phyloP scores from a whole-genome alignment of 169 alveolate species.

The Eimeria praecox region DNA sequence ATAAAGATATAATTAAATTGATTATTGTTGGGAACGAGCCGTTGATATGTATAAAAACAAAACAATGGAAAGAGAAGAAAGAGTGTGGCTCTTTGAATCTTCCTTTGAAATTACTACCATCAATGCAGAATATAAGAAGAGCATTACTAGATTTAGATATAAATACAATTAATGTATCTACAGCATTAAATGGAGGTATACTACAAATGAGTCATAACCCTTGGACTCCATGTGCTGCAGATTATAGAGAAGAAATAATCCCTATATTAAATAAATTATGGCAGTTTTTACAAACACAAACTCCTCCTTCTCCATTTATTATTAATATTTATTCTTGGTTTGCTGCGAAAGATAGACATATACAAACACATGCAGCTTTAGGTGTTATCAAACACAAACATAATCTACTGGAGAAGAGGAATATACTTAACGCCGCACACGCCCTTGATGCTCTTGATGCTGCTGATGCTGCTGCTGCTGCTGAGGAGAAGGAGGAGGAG shows the following conservation, averaged over 20 bases:
- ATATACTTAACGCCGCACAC: too few relatives aligned
- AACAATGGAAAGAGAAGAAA: conserved; percentile 54
- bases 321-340: conserved; percentile 77
- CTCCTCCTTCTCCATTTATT: conserved; percentile 71
- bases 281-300: conserved; percentile 25
- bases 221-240: conserved; percentile 73
- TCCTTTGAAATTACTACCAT: conserved; percentile 76
- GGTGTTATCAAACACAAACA: too few relatives aligned
- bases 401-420: too few relatives aligned
- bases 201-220: conserved; percentile 66
- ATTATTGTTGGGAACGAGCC: conserved; percentile 76
- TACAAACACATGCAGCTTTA: too few relatives aligned
- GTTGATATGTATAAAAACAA: conserved; percentile 55
- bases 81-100: conserved; percentile 61
- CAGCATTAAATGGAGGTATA: conserved; percentile 74
- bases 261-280: conserved; percentile 51
- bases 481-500: too few relatives aligned
- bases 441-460: too few relatives aligned
- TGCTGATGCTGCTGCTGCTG: too few relatives aligned
- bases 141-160: neutral
- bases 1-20: neutral
- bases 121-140: conserved; percentile 39
- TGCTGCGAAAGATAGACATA: conserved; percentile 67
- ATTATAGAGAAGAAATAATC: conserved; percentile 12
- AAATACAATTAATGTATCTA: conserved; percentile 30